Conservation (phyloP, 1,139 yeast genomes). For the Taphrina flavorubra region DNA sequence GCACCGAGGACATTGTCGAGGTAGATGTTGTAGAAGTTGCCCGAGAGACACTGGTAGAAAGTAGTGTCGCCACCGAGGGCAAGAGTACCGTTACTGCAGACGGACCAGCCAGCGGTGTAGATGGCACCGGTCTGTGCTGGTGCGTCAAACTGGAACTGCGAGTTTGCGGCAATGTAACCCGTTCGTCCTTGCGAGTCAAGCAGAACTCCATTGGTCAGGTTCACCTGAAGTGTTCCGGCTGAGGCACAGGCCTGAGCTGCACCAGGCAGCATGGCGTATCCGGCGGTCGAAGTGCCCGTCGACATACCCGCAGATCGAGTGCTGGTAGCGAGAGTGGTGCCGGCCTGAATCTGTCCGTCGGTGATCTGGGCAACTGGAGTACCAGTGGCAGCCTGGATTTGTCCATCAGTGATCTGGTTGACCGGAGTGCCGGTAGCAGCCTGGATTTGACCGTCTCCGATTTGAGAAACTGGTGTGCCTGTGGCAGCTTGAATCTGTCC, state of each 20-base stretch:
- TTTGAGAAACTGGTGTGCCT: slow-evolving; percentile 50
- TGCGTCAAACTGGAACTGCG: slow-evolving; percentile 88
- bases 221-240: slow-evolving; percentile 50
- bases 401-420: slow-evolving; percentile 60
- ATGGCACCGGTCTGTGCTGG: slow-evolving; percentile 90
- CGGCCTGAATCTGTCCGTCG: slow-evolving; percentile 51
- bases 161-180: slow-evolving; percentile 82
- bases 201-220: slow-evolving; percentile 61
- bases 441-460: slow-evolving; percentile 55
- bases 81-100: slow-evolving; percentile 64
- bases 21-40: slow-evolving; percentile 81
- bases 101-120: slow-evolving; percentile 84
- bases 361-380: slow-evolving; percentile 53
- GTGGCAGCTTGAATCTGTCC: slow-evolving; percentile 64
- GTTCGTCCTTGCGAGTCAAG: slow-evolving; percentile 71
- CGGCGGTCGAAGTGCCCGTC: slow-evolving; percentile 46
- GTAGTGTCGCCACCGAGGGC: slow-evolving; percentile 68
- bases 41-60: slow-evolving; percentile 82
- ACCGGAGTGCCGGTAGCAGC: slow-evolving; percentile 52
- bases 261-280: slow-evolving; percentile 38
- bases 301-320: slow-evolving; percentile 50
- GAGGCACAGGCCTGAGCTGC: slow-evolving; percentile 38
- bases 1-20: slow-evolving; percentile 63
- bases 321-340: slow-evolving; percentile 52
- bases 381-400: slow-evolving; percentile 54